phyloP scores from a whole-genome alignment of 108 stramenopile genomes.

The Pseudonitzschia multistriata region DNA sequence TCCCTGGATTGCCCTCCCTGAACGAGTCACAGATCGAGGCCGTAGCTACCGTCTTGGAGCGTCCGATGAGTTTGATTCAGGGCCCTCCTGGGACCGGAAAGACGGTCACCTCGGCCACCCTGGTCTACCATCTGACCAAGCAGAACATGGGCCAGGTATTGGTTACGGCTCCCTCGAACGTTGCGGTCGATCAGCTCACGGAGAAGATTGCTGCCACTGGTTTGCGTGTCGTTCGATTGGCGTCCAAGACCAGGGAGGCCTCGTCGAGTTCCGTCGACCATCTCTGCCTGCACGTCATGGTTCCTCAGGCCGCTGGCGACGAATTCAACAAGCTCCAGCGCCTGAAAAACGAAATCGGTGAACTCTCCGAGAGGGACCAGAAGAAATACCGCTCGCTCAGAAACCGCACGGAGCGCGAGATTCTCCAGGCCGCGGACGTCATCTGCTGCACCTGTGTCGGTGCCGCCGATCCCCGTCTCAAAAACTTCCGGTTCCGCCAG shows the following conservation, averaged over 20 bases:
- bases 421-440: conserved; percentile 97
- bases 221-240: conserved; percentile 92
- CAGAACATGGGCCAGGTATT: conserved; percentile 95
- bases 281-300: conserved; percentile 91
- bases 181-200: conserved; percentile 98
- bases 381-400: conserved; percentile 81
- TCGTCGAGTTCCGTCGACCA: conserved; percentile 84
- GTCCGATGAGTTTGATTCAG: conserved; percentile 94
- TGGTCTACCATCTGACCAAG: conserved; percentile 95
- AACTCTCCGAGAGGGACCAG: conserved; percentile 90
- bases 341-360: conserved; percentile 93
- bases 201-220: conserved; percentile 97
- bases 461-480: conserved; percentile 95
- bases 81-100: conserved; percentile 97
- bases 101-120: conserved; percentile 94
- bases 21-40: conserved; percentile 96
- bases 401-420: conserved; percentile 87
- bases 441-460: conserved; percentile 98
- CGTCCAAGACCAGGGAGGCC: conserved; percentile 93
- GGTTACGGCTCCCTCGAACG: conserved; percentile 96
- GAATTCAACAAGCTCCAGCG: conserved; percentile 92
- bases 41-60: conserved; percentile 85
- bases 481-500: conserved; percentile 94
- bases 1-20: conserved; percentile 93
- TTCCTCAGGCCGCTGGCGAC: conserved; percentile 78